phyloP scores from a whole-genome alignment of 306 rosid genomes.

The Fragaria ananassa region DNA sequence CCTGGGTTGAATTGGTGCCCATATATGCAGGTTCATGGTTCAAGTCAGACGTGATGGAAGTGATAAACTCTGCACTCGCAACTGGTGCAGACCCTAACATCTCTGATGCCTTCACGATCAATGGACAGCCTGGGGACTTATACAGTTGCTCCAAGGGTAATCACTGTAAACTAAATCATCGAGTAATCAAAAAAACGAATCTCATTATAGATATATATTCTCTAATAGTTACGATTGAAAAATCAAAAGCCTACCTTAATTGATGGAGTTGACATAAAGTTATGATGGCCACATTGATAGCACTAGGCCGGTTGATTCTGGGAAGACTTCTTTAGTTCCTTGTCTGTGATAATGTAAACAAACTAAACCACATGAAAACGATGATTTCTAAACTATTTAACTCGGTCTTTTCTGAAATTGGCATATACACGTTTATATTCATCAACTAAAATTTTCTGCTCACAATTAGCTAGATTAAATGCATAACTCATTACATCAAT shows the following conservation, averaged over 20 bases:
- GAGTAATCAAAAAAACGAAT: background rate
- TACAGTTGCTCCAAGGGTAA: constrained; percentile 17
- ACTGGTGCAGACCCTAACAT: constrained; percentile 27
- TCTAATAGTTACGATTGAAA: background rate
- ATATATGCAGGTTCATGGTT: constrained; percentile 16
- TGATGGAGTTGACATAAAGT: background rate
- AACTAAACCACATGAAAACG: background rate
- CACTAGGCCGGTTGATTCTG: background rate
- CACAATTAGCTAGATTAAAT: too few species aligned
- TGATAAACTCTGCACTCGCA: constrained; percentile 12
- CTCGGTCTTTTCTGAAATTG: background rate
- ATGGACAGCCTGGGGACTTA: constrained; percentile 35
- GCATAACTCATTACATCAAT: background rate
- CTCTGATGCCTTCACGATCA: constrained; percentile 31
- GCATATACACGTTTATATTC: background rate
- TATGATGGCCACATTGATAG: background rate
- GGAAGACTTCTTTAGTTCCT: background rate
- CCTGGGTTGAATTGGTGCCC: background rate
- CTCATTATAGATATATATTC: background rate
- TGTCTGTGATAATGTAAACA: background rate
- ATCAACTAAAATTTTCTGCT: background rate
- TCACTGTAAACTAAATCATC: background rate
- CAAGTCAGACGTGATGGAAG: constrained; percentile 25
- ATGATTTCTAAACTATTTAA: background rate
- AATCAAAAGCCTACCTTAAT: background rate